Evolutionary conservation across 352 stramenopile genomes (phyloP).

Genomic region (Phytophthora citrophthora): DNA sequence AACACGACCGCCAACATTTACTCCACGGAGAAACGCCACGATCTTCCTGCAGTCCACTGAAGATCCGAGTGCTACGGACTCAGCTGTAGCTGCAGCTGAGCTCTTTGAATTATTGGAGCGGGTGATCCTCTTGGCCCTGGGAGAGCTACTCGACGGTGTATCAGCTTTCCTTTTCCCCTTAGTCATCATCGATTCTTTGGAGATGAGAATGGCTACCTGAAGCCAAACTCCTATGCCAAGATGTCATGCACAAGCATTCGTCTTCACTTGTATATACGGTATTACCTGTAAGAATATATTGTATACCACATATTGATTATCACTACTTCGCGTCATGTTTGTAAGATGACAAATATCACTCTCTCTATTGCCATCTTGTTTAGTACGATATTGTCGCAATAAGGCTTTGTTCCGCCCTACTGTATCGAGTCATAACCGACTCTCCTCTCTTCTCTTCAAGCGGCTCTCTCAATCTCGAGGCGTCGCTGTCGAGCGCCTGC

Average conservation of each 20-base stretch:
- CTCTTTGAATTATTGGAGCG: constrained; percentile 1
- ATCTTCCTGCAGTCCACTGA: constrained; percentile 8
- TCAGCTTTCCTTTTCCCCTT: constrained; percentile 22
- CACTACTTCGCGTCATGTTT: neutral
- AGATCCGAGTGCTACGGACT: neutral
- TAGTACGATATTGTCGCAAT: neutral
- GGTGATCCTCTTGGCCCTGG: constrained; percentile 12
- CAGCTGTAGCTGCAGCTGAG: constrained; percentile 1
- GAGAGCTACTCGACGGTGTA: neutral
- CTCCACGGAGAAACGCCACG: constrained; percentile 40
- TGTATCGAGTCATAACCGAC: constrained; percentile 16
- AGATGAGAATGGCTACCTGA: constrained; percentile 6
- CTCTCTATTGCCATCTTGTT: constrained; percentile 1
- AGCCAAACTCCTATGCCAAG: constrained; percentile 7
- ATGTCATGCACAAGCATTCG: neutral
- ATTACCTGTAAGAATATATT: constrained; percentile 4
- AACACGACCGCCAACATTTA: constrained; percentile 36
- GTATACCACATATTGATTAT: neutral
- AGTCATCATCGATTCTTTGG: constrained; percentile 2
- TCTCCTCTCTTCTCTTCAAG: constrained; percentile 27
- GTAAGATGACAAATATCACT: neutral
- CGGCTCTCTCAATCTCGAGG: constrained; percentile 32
- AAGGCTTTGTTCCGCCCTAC: constrained; percentile 23
- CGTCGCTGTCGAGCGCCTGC: constrained; percentile 12
- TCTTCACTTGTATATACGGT: constrained; percentile 4